Percentiles rank a stretch among this genome's conserved stretches.
phyloP scores from a whole-genome alignment of 495 filamentous ascomycete genomes.

The Penicillium ochrochloron region DNA sequence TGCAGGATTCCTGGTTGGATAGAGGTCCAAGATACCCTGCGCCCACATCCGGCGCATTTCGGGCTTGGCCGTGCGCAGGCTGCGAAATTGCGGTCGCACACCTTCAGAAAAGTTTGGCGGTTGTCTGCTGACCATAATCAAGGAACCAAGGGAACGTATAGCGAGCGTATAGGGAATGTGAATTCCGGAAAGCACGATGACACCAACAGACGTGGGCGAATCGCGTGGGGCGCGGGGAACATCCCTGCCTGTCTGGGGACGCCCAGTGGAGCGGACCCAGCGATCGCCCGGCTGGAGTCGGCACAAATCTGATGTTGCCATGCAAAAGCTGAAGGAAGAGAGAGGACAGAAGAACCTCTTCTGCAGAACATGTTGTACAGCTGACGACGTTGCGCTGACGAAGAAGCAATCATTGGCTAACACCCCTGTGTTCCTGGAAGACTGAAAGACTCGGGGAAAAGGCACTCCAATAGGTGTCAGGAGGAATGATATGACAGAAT shows the following conservation, averaged over 20 bases:
- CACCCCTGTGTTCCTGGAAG: conserved; percentile 9
- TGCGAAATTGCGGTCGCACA: neutral
- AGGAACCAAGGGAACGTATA: conserved; percentile 7
- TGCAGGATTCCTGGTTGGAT: conserved; percentile 2
- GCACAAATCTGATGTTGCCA: neutral
- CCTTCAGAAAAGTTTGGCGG: neutral
- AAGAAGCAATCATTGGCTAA: neutral
- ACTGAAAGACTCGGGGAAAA: neutral
- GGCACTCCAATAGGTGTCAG: neutral
- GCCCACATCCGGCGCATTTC: conserved; percentile 2
- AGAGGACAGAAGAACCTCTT: neutral
- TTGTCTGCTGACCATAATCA: conserved; percentile 14
- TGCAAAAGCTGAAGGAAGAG: neutral
- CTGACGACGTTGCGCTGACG: neutral
- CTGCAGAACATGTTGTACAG: neutral
- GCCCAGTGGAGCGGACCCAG: neutral
- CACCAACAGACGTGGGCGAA: conserved; percentile 9
- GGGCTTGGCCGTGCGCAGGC: neutral
- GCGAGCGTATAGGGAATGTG: neutral
- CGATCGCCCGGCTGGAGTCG: conserved; percentile 5
- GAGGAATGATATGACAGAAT: neutral
- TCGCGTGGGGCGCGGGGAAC: conserved; percentile 4
- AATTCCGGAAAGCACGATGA: conserved; percentile 14
- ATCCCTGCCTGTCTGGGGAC: conserved; percentile 13
- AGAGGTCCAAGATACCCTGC: neutral